These are phyloP conservation scores for Aeminium ludgeri DNA, from an alignment of 495 filamentous ascomycete species.

Conservation along the genomic window DNA sequence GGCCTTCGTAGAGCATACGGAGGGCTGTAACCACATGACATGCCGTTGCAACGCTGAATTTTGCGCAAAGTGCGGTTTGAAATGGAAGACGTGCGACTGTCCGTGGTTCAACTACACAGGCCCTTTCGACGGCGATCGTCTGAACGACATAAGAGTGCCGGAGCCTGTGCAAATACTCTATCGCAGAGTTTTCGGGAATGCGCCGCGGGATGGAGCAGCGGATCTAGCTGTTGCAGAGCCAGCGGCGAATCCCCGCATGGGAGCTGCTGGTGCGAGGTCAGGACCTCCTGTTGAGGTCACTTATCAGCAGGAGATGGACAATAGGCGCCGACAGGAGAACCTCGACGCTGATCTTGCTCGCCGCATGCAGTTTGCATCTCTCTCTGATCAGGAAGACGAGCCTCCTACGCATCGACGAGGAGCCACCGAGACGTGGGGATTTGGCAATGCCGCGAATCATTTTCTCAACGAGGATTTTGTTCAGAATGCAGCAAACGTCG, in stretches of 20 bases:
- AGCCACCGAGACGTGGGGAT: conserved; percentile 19
- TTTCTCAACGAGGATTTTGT: conserved; percentile 29
- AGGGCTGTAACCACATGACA: conserved; percentile 76
- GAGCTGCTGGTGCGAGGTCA: background rate
- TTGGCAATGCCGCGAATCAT: conserved; percentile 28
- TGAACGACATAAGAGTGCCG: conserved; percentile 41
- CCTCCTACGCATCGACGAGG: conserved; percentile 15
- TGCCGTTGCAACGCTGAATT: conserved; percentile 69
- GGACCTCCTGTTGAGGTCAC: conserved; percentile 4
- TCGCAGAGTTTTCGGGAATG: conserved; percentile 14
- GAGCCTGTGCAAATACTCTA: conserved; percentile 16
- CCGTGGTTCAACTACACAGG: conserved; percentile 56
- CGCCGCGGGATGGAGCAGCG: background rate
- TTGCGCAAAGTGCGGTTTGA: conserved; percentile 61
- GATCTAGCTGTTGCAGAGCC: background rate
- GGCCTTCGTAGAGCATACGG: conserved; percentile 58
- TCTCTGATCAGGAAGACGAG: conserved; percentile 28
- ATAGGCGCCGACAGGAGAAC: conserved; percentile 36
- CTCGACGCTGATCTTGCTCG: conserved; percentile 40
- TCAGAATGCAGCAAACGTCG: conserved; percentile 16
- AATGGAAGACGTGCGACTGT: conserved; percentile 72
- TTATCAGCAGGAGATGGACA: conserved; percentile 37
- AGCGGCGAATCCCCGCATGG: background rate
- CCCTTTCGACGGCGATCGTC: conserved; percentile 36
- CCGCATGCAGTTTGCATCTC: conserved; percentile 33